A percentile compares a stretch with the other conserved stretches of the same genome.
phyloP scores from a whole-genome alignment of 2,329 filamentous ascomycete genomes.

The Paraconiothyrium sp. region DNA sequence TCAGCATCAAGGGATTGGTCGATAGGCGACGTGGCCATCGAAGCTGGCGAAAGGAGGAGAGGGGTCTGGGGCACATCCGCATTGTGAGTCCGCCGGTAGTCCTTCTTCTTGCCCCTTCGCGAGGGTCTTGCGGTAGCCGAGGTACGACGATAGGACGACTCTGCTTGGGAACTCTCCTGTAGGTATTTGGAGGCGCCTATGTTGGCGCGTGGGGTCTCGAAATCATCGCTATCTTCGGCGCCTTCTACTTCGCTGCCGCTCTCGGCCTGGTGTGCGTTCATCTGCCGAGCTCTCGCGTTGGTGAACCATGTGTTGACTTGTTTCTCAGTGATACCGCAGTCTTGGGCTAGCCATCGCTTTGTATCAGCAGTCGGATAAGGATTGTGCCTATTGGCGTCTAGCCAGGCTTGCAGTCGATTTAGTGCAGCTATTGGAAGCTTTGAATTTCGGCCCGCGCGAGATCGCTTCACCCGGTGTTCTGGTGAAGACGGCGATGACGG shows the following conservation, averaged over 20 bases:
- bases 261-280: constrained; percentile 27
- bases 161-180: constrained; percentile 12
- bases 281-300: constrained; percentile 42
- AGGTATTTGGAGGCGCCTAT: constrained; percentile 18
- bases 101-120: constrained; percentile 50
- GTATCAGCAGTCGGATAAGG: constrained; percentile 43
- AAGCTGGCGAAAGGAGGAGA: constrained; percentile 22
- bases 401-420: constrained; percentile 39
- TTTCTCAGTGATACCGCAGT: constrained; percentile 46
- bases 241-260: constrained; percentile 34
- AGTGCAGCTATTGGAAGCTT: constrained; percentile 44
- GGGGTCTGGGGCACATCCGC: constrained; percentile 19
- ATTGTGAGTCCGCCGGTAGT: constrained; percentile 35
- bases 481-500: constrained; percentile 20
- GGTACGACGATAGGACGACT: constrained; percentile 12
- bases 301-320: constrained; percentile 50
- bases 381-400: constrained; percentile 39
- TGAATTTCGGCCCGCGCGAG: constrained; percentile 37
- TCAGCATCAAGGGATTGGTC: constrained; percentile 13
- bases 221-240: constrained; percentile 24
- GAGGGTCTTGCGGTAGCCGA: constrained; percentile 25
- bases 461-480: constrained; percentile 34
- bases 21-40: constrained; percentile 14
- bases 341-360: constrained; percentile 40
- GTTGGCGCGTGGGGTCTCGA: constrained; percentile 19